phyloP scores from a whole-genome alignment of 2,329 filamentous ascomycete species.

The Botrytis deweyae region DNA sequence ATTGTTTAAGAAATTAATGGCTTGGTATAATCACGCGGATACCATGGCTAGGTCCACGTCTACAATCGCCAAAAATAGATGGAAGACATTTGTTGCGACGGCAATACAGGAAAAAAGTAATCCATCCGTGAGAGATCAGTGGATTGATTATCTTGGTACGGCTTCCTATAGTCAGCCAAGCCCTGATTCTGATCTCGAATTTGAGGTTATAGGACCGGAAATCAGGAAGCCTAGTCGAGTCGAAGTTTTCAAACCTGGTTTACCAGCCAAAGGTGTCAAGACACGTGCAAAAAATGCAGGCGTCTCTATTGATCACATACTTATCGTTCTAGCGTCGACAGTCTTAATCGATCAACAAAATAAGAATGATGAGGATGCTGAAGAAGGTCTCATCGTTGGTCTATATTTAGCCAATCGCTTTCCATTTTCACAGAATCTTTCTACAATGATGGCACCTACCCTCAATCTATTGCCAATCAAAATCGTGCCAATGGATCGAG shows the following conservation, averaged over 20 bases:
- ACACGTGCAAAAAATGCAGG: conserved; percentile 50
- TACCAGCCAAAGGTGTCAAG: conserved; percentile 48
- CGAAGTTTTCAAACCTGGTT: conserved; percentile 48
- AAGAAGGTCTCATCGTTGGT: conserved; percentile 62
- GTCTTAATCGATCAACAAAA: conserved; percentile 49
- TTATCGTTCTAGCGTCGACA: conserved; percentile 53
- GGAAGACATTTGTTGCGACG: conserved; percentile 33
- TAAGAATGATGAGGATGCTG: conserved; percentile 20
- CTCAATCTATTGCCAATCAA: conserved; percentile 75
- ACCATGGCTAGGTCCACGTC: conserved; percentile 38
- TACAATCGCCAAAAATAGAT: conserved; percentile 42
- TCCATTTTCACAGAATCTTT: conserved; percentile 49
- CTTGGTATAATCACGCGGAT: conserved; percentile 44
- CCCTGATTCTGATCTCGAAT: background rate
- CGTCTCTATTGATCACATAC: conserved; percentile 68
- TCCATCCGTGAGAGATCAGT: conserved; percentile 17
- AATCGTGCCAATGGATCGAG: conserved; percentile 44
- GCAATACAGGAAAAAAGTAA: background rate
- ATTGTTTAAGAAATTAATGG: conserved; percentile 55
- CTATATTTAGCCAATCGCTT: conserved; percentile 81
- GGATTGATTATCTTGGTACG: background rate
- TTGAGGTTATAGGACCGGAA: background rate
- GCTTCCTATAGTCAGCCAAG: background rate
- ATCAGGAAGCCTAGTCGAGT: conserved; percentile 27
- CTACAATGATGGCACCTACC: conserved; percentile 62